Evolutionary conservation across 2,329 filamentous ascomycete species (phyloP).

Genomic region (Pestalotiopsis sp.): DNA sequence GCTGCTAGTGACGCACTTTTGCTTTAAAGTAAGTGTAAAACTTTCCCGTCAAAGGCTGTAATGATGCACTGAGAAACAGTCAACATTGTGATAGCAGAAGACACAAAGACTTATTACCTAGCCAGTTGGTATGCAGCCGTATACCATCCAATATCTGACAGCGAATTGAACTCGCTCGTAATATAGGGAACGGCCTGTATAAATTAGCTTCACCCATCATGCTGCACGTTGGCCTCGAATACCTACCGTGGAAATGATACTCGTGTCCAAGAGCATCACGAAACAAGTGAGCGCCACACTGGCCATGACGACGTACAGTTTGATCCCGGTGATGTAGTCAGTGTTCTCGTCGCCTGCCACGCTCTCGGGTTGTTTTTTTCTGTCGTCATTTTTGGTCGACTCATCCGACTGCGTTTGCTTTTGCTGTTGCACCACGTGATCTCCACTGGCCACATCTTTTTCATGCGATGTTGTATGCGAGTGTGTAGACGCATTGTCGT

Average conservation of each 20-base stretch:
- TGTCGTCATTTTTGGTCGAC: not conserved
- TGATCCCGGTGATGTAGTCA: constrained; percentile 29
- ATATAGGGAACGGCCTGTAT: constrained; percentile 17
- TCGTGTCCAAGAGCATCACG: constrained; percentile 52
- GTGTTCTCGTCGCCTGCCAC: constrained; percentile 11
- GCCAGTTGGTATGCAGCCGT: constrained; percentile 16
- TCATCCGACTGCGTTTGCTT: not conserved
- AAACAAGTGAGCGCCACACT: constrained; percentile 46
- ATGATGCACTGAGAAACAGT: constrained; percentile 6
- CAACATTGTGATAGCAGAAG: not conserved
- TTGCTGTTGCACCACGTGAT: not conserved
- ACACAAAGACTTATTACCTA: constrained; percentile 1
- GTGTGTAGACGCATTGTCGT: not conserved
- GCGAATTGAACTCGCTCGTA: constrained; percentile 18
- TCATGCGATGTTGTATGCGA: not conserved
- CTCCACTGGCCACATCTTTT: not conserved
- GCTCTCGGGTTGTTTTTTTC: too few species aligned
- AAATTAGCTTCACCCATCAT: not conserved
- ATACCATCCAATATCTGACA: constrained; percentile 20
- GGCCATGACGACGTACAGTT: constrained; percentile 27
- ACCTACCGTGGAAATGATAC: constrained; percentile 53
- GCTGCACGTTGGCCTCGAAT: not conserved
- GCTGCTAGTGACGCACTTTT: constrained; percentile 25
- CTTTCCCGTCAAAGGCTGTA: constrained; percentile 31
- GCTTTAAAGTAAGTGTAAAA: constrained; percentile 43